Evolutionary conservation across 768 basidiomycete genomes (phyloP).

Genomic region (Boletus pseudopeckii): DNA sequence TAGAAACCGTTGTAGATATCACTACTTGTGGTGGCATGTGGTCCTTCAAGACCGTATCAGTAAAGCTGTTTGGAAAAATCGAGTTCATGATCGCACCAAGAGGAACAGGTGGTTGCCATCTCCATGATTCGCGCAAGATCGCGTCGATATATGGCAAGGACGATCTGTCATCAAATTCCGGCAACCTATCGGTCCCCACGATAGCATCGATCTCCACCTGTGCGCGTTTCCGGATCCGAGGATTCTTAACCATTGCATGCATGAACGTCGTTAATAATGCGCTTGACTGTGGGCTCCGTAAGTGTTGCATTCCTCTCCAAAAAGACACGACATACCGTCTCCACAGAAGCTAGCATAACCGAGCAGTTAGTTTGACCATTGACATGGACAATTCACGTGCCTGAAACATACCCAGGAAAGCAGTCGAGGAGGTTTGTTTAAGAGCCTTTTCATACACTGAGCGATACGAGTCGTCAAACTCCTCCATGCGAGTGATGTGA

Average conservation of each 20-base stretch:
- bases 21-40: conserved; percentile 30
- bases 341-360: conserved; percentile 7
- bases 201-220: conserved; percentile 9
- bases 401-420: conserved; percentile 12
- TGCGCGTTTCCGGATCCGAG: conserved; percentile 5
- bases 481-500: conserved; percentile 9
- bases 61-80: background rate
- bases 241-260: conserved; percentile 15
- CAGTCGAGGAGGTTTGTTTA: conserved; percentile 12
- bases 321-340: conserved; percentile 8
- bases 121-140: conserved; percentile 8
- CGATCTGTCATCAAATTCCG: conserved; percentile 6
- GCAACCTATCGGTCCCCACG: conserved; percentile 5
- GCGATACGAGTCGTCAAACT: conserved; percentile 1
- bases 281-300: background rate
- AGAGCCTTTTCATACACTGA: conserved; percentile 14
- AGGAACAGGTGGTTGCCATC: conserved; percentile 11
- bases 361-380: background rate
- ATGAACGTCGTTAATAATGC: conserved; percentile 1
- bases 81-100: background rate
- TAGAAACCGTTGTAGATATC: conserved; percentile 44
- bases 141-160: conserved; percentile 12
- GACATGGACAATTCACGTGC: too few species aligned
- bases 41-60: background rate
- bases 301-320: background rate